Percentiles rank a stretch among this genome's conserved stretches.
Evolutionary conservation across 129 eudicot genomes (phyloP).

Genomic region (Escallonia herrerae): DNA sequence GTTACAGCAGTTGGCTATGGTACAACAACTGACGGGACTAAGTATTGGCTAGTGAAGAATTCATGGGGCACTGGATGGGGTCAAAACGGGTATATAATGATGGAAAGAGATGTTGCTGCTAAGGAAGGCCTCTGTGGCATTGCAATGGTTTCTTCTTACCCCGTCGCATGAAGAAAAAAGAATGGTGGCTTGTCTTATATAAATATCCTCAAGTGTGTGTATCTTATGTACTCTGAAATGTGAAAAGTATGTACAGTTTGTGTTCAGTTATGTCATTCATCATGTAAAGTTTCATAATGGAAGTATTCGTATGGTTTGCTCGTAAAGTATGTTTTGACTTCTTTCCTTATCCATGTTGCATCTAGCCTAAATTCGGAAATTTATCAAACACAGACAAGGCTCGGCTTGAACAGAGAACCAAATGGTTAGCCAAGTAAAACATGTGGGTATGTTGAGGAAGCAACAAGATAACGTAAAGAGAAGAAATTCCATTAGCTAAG

Average conservation of each 20-base stretch:
- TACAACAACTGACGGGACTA: constrained; percentile 23
- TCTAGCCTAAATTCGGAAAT: no score
- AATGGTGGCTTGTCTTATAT: not conserved
- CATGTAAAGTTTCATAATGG: no score
- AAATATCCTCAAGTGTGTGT: not conserved
- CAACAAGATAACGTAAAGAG: no score
- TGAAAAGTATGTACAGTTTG: not conserved
- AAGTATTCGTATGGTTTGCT: no score
- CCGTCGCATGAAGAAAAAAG: constrained; percentile 24
- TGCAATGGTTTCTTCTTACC: constrained; percentile 35
- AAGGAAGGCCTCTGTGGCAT: constrained; percentile 51
- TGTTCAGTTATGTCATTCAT: not conserved
- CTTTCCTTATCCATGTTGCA: no score
- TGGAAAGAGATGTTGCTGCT: constrained; percentile 25
- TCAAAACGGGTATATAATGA: constrained; percentile 33
- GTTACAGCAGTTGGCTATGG: constrained; percentile 57
- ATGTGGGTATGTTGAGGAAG: no score
- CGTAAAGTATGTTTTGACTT: no score
- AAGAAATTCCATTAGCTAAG: no score
- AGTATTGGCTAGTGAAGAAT: constrained; percentile 62
- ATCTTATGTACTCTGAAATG: not conserved
- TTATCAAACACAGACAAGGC: no score
- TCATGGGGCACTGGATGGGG: constrained; percentile 61
- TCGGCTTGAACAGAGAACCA: no score
- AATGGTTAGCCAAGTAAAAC: no score